Evolutionary conservation across 768 basidiomycete genomes (phyloP), one percentile per base, ranked within the genome.

Genomic region (Peribolospora baueri): DNA sequence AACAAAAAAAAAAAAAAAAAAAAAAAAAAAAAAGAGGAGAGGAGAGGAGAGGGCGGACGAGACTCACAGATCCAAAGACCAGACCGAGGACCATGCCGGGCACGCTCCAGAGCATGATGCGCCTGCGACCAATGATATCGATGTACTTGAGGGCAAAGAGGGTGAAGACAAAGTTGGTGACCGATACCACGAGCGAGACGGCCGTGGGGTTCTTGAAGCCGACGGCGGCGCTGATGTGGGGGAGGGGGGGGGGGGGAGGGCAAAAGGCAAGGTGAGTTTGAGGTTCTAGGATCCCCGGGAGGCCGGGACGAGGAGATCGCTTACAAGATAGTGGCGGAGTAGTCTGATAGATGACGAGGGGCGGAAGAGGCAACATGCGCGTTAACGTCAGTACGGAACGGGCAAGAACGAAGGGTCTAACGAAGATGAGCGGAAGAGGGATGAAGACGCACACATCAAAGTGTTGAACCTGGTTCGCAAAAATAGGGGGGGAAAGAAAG

Each of bases 141-240:
- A 82, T 82, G 69, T 75, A 63, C 60, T 59, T 10, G 42, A 85
- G 71, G 0, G 82, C 82, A 50, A 84, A 67, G 54, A 84, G 71
- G 0, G 82, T 83, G 68, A 81, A 83, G 50, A 81, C 61, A 64
- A 82, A 83, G 66, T 84, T 83, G 38, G 81, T 82, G 5, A 78
- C 78, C 0, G 81, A 80, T 40, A 84, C 71, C 61, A 84, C 80
- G 40, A 84, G 73, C 0, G 82, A 82, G 39, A 84, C 81, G 0
- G 81, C 81, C 3, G 81, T 83, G 0, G 84, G 79, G 62, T 86
- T 80, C 63, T 81, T 70, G 68, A 85, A 85, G 0, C 84, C 84
- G 51, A 85, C 80, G 59, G 77, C 72, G 60, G 80, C 75, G 70
- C 85, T 85, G 9, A 85, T 25, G 25, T 71, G 0, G 82, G 82